Evolutionary conservation across 768 basidiomycete genomes (phyloP).

Genomic region (Holtermanniella nyarrowii): DNA sequence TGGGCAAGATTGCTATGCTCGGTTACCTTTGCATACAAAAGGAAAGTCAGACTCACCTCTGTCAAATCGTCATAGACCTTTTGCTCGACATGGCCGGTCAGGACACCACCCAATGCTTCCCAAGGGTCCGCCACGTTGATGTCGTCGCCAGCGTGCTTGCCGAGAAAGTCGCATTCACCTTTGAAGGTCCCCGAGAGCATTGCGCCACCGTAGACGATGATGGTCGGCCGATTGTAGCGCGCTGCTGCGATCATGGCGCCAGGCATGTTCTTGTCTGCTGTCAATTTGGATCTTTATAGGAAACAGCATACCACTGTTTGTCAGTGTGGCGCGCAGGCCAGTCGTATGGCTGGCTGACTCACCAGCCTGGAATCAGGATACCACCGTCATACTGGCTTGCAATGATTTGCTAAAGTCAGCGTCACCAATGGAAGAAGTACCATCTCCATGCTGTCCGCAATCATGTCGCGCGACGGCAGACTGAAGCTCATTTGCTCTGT

Average conservation of each 20-base stretch:
- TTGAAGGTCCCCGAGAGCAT: constrained; percentile 67
- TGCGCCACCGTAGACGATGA: constrained; percentile 76
- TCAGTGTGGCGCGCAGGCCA: too few relatives aligned
- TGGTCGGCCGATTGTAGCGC: constrained; percentile 76
- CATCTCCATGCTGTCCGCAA: constrained; percentile 48
- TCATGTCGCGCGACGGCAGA: constrained; percentile 75
- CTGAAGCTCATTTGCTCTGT: constrained; percentile 61
- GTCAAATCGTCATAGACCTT: not conserved
- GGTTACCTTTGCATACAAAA: not conserved
- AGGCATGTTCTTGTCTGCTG: constrained; percentile 48
- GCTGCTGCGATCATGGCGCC: constrained; percentile 77
- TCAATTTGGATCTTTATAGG: not conserved
- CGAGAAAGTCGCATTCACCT: constrained; percentile 67
- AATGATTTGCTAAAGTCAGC: constrained; percentile 46
- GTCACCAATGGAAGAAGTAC: constrained; percentile 1
- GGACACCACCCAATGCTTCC: not conserved
- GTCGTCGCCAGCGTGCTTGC: constrained; percentile 63
- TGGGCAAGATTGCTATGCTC: not conserved
- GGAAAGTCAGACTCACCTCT: not conserved
- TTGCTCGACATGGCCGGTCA: not conserved
- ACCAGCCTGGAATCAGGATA: constrained; percentile 67
- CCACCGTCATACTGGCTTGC: constrained; percentile 58
- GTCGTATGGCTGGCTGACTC: not conserved
- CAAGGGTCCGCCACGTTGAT: constrained; percentile 2
- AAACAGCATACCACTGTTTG: not conserved